Evolutionary conservation across 2,329 filamentous ascomycete species (phyloP), one percentile per base, ranked within the genome.

Genomic region (Neofusicoccum umdonicola): DNA sequence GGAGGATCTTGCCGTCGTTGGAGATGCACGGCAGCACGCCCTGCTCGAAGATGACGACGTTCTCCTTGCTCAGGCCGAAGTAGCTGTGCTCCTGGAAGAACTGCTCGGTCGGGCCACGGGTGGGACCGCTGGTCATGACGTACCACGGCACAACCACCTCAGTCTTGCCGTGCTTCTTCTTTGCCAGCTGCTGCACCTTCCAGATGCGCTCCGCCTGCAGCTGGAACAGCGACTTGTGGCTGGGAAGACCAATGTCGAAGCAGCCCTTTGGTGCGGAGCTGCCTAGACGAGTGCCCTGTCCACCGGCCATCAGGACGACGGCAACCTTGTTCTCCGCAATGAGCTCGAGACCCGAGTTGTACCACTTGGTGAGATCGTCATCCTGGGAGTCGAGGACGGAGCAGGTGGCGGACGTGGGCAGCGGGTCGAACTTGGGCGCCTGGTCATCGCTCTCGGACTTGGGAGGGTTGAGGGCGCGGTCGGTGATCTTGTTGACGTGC

Each of bases 61-160:
- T 95, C 77, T 90, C 88, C 79, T 91, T 86, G 70, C 89, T 85
- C 66, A 99, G 81, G 5, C 95, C 95, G 77, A 99, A 99, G 83
- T 93, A 98, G 65, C 87, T 86, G 83, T 98, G 85, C 79, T 96
- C 85, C 76, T 90, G 82, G 79, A 99, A 98, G 83, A 95, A 99
- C 67, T 90, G 84, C 83, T 97, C 91, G n/a, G 95, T 99, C 45
- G 93, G 92, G 67, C 87, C 88, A 70, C 93, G 87, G 7, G 95
- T 99, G 51, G 95, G 95, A 4, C 95, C 95, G 73, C 92, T 97
- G 72, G 95, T 99, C 95, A 99, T 99, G 79, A 99, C 92, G 81
- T 99, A 99, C 95, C 95, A 99, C 12, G 95, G 95, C 47, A 98
- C 88, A 37, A 90, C 82, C 56, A 82, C 82, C 66, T 80, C 82